A percentile compares a stretch with the other conserved stretches of the same genome.
Conservation (phyloP, 805 yeast species). For the Ogataea zsoltii region DNA sequence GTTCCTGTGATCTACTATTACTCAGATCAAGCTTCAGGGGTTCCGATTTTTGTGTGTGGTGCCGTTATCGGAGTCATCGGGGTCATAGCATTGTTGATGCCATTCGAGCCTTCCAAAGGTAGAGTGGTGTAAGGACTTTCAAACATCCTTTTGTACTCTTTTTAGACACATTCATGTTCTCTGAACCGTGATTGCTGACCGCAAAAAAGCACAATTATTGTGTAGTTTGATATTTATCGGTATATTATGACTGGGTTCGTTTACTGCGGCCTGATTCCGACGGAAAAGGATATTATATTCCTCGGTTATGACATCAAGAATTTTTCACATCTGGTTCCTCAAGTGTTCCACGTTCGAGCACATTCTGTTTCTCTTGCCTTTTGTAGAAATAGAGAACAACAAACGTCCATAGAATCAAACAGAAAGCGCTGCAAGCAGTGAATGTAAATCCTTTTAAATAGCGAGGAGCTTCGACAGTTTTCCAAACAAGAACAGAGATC, state of each 20-base stretch:
- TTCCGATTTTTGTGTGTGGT: slow-evolving; percentile 56
- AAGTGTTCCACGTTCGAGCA: too few species aligned
- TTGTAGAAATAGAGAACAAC: slow-evolving; percentile 17
- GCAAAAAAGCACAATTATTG: too few species aligned
- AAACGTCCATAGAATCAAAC: slow-evolving; percentile 14
- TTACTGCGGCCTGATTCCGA: too few species aligned
- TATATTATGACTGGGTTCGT: too few species aligned
- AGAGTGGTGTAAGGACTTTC: background rate
- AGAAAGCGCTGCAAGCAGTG: slow-evolving; percentile 17
- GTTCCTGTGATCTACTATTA: slow-evolving; percentile 53
- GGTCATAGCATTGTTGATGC: slow-evolving; percentile 41
- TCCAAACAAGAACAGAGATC: slow-evolving; percentile 45
- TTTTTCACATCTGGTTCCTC: too few species aligned
- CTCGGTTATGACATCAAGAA: too few species aligned
- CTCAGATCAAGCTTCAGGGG: slow-evolving; percentile 45
- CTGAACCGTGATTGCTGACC: too few species aligned
- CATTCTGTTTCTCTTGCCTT: slow-evolving; percentile 8
- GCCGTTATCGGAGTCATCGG: slow-evolving; percentile 47
- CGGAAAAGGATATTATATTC: too few species aligned
- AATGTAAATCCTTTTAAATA: slow-evolving; percentile 36
- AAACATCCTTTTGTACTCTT: too few species aligned
- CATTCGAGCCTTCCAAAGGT: slow-evolving; percentile 41
- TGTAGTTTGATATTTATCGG: too few species aligned
- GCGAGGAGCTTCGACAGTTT: slow-evolving; percentile 40
- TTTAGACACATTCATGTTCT: too few species aligned